phyloP scores from a whole-genome alignment of 2,329 filamentous ascomycete genomes.

The Blumeriella jaapii region DNA sequence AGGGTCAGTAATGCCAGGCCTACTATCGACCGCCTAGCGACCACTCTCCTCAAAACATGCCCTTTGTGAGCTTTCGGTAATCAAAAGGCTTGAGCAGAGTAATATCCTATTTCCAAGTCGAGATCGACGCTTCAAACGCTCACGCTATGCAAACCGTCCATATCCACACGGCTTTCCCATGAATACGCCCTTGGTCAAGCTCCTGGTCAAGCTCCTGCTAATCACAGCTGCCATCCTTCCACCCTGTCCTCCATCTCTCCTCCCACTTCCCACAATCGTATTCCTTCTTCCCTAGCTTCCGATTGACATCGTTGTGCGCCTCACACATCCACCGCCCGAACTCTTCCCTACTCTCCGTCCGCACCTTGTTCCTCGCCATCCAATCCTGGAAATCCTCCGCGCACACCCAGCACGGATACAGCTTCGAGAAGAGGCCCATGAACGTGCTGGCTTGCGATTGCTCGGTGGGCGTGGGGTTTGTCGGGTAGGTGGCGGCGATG shows the following conservation, averaged over 20 bases:
- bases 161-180: background rate
- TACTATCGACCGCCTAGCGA: too few species aligned
- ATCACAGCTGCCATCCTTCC: slow-evolving; percentile 57
- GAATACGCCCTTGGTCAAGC: background rate
- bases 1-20: too few species aligned
- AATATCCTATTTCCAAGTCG: too few species aligned
- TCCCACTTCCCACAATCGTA: slow-evolving; percentile 92
- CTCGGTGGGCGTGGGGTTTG: slow-evolving; percentile 51
- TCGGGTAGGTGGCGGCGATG: slow-evolving; percentile 79
- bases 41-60: too few species aligned
- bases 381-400: slow-evolving; percentile 83
- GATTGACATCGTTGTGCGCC: slow-evolving; percentile 79
- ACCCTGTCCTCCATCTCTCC: slow-evolving; percentile 88
- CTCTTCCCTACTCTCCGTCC: slow-evolving; percentile 47
- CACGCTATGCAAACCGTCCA: background rate
- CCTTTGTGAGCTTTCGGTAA: too few species aligned
- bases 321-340: slow-evolving; percentile 77
- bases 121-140: too few species aligned
- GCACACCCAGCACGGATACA: slow-evolving; percentile 95
- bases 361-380: slow-evolving; percentile 54
- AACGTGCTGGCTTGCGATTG: slow-evolving; percentile 71
- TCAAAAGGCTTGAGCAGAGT: too few species aligned
- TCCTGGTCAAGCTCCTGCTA: slow-evolving; percentile 18
- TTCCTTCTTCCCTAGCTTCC: slow-evolving; percentile 76
- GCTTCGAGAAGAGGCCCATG: slow-evolving; percentile 65